Conservation (phyloP, 2,329 filamentous ascomycete genomes). For the Exophiala oligosperma region DNA sequence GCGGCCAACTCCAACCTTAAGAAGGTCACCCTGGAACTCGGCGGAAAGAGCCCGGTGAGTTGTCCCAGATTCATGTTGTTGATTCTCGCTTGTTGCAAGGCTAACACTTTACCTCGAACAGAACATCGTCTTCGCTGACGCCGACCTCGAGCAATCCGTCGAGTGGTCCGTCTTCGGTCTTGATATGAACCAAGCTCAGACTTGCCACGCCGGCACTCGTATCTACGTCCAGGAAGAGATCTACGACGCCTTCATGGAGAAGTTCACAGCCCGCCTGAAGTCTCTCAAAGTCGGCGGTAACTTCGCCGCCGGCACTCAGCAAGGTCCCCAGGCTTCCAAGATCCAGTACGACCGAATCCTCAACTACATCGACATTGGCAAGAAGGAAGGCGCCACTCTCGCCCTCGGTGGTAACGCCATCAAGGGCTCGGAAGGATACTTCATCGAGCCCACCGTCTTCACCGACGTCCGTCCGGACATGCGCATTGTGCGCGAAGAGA, state of each 20-base stretch:
- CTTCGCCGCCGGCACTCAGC: constrained; percentile 68
- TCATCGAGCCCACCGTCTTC: constrained; percentile 62
- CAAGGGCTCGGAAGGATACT: constrained; percentile 49
- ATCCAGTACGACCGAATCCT: constrained; percentile 70
- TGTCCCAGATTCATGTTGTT: not conserved
- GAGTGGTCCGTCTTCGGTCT: constrained; percentile 34
- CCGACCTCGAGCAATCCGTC: constrained; percentile 35
- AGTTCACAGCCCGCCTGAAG: constrained; percentile 51
- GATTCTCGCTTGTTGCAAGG: not conserved
- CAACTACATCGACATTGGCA: constrained; percentile 68
- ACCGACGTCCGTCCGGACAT: constrained; percentile 60
- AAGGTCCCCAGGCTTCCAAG: constrained; percentile 73
- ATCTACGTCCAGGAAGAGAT: constrained; percentile 37
- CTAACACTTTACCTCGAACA: constrained; percentile 5
- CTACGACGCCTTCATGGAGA: constrained; percentile 33
- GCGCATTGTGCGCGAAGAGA: constrained; percentile 88
- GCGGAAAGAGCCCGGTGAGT: constrained; percentile 32
- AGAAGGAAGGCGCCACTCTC: constrained; percentile 69
- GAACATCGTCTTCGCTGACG: constrained; percentile 36
- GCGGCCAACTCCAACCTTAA: constrained; percentile 37
- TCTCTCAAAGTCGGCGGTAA: constrained; percentile 64
- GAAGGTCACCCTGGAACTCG: constrained; percentile 37
- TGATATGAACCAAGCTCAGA: constrained; percentile 36
- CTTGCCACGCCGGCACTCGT: constrained; percentile 35
- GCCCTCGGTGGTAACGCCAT: constrained; percentile 60